Base-by-base conservation (phyloP, 208 protist species). In the Phytomonas francai region DNA sequence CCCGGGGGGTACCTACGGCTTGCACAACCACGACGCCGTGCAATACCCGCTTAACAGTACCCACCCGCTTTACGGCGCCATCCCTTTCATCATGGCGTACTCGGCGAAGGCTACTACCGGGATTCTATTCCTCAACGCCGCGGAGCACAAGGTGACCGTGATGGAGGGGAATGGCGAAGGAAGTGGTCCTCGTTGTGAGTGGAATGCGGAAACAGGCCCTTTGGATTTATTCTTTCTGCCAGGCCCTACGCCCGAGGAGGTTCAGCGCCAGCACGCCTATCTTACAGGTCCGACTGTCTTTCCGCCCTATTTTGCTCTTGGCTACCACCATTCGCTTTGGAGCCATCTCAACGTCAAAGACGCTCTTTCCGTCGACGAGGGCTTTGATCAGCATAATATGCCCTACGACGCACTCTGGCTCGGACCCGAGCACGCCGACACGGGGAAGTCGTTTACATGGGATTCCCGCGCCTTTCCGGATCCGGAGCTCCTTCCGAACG, bases 371-470 rank as follows among this genome's bases (percentile, higher is more conserved):
- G 90, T 98, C 25, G 87, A 97, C 77, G 76, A 84, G 33, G 88
- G 87, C 25, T 98, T 99, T 74, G 97, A 99, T 69, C 64, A 87
- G 45, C 83, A 98, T 74, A 87, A 98, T 78, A 97, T 99, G 68
- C 98, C 98, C 14, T 98, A 97, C 76, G 98, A 99, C 83, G 90
- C 97, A 12, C 85, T 99, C 33, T 99, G 98, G 98, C 89, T 99
- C 8, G 98, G 99, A 79, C 99, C 99, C 78, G 98, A 99, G 78
- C 98, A 99, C 82, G 99, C 98, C 0, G 87, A 99, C 80, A 88
- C 87, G 65, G 99, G 99, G 75, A 95, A 91, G 76, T 99, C 99
- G 75, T 99, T 99, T 64, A 99, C 98, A 0, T 99, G 98, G 98
- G 97, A 99, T 74, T 70, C 67, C 6, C 72, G 84, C 67, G 93